These are phyloP conservation scores for Pisolithus microcarpus DNA, from an alignment of 768 basidiomycete species.

Conservation along the genomic window DNA sequence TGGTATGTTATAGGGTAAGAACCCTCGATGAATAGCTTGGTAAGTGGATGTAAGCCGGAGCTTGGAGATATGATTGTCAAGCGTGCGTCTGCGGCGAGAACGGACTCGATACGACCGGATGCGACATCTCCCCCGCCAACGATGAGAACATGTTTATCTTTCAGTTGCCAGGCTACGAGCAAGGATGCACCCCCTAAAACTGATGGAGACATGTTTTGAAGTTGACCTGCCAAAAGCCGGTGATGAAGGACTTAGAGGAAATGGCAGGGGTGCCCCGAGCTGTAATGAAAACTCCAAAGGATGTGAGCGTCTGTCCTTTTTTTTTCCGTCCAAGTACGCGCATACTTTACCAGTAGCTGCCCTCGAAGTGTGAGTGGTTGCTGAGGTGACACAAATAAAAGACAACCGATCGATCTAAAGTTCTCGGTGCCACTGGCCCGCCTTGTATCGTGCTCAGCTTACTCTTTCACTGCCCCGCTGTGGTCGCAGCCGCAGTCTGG, in stretches of 20 bases:
- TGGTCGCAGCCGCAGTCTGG: too few species aligned
- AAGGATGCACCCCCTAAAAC: constrained; percentile 58
- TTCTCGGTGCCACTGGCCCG: too few species aligned
- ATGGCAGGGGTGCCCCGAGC: too few species aligned
- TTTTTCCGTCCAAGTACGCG: too few species aligned
- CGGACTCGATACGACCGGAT: constrained; percentile 76
- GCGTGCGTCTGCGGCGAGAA: constrained; percentile 72
- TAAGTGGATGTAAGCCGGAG: constrained; percentile 55
- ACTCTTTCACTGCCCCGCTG: too few species aligned
- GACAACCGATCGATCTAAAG: too few species aligned
- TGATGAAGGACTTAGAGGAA: neutral
- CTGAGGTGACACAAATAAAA: too few species aligned
- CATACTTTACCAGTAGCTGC: too few species aligned
- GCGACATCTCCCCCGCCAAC: constrained; percentile 94
- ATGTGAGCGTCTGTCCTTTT: too few species aligned
- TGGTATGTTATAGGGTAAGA: constrained; percentile 52
- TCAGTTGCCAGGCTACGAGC: constrained; percentile 91
- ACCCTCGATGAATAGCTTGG: constrained; percentile 44
- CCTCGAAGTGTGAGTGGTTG: too few species aligned
- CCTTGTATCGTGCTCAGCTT: too few species aligned
- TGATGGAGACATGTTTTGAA: neutral
- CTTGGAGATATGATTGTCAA: constrained; percentile 74
- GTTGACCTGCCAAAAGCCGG: neutral
- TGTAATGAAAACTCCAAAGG: too few species aligned
- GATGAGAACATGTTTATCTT: constrained; percentile 74